Evolutionary conservation across 2,329 filamentous ascomycete species (phyloP).

Genomic region (Aspergillus brasiliensis): DNA sequence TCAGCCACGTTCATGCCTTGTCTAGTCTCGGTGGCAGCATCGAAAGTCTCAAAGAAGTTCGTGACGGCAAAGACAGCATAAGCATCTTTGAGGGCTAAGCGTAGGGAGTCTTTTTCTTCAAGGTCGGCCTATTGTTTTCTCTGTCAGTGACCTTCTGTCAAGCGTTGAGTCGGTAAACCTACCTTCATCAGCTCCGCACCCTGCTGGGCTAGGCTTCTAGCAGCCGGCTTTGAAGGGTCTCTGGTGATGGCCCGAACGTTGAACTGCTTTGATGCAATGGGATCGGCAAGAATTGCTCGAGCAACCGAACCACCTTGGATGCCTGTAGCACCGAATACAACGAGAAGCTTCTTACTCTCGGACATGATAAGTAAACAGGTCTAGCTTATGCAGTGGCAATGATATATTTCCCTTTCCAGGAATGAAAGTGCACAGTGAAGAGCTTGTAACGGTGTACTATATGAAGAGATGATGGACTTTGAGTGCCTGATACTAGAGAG

Average conservation of each 20-base stretch:
- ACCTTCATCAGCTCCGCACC: conserved; percentile 52
- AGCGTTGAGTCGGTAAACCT: neutral
- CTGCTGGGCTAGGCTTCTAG: conserved; percentile 45
- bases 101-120: conserved; percentile 48
- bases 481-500: too few relatives aligned
- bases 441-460: too few relatives aligned
- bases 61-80: conserved; percentile 43
- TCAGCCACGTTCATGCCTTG: conserved; percentile 26
- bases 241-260: conserved; percentile 57
- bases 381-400: too few relatives aligned
- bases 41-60: conserved; percentile 5
- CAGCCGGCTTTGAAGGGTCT: conserved; percentile 46
- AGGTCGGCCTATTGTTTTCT: conserved; percentile 49
- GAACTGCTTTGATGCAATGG: conserved; percentile 48
- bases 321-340: conserved; percentile 59
- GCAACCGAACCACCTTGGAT: conserved; percentile 60
- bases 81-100: conserved; percentile 48
- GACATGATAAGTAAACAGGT: neutral
- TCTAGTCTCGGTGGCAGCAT: conserved; percentile 13
- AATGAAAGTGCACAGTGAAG: too few relatives aligned
- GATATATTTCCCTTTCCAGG: too few relatives aligned
- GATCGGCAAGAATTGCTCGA: conserved; percentile 40
- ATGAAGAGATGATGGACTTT: too few relatives aligned
- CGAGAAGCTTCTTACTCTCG: conserved; percentile 45
- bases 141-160: neutral